Evolutionary conservation across 495 filamentous ascomycete genomes (phyloP), one percentile per base, ranked within the genome.

Genomic region (Aspergillus diversus): DNA sequence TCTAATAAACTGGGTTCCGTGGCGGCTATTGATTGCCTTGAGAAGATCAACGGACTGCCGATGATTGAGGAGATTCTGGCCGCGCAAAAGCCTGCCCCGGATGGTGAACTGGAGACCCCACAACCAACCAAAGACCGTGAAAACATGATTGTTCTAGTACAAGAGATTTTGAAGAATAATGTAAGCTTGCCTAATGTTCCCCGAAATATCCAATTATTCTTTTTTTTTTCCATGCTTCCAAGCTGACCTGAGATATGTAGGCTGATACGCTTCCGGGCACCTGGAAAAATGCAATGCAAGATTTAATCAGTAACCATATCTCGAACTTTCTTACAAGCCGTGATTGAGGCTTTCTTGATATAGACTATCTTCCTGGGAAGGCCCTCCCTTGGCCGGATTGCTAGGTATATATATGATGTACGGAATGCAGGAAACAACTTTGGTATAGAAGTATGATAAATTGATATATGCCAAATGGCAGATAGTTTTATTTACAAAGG

Each of bases 81-180:
- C n/a, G 80, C 48, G n/a, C 63, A 66, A 9, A 21, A 54, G 43
- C 32, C 71, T 31, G 57, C 59, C 33, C 49, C 65, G 12, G 33
- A 46, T 16, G 64, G 65, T 15, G 59, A 60, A 72, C 73, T 16
- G 52, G 63, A 16, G 67, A 75, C 13, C 67, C 52, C 70, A 4
- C 76, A 73, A 43, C 64, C 78, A 57, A 61, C 55, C 13, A 77
- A 78, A 42, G 87, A 92, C 65, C 81, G 85, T 9, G 86, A 87
- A 63, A 92, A 92, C 67, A 84, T 77, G 0, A 70, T 89, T 54
- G 80, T 92, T 21, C 76, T 92, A 42, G 68, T 87, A 4, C 82
- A 84, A 43, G 84, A 87, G 64, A 63, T 92, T 34, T 61, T 89
- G 60, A 79, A 78, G 65, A 77, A 78, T 63, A 77, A 81, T 66